Evolutionary conservation across 495 filamentous ascomycete species (phyloP).

Genomic region (Filosporella fistucella): DNA sequence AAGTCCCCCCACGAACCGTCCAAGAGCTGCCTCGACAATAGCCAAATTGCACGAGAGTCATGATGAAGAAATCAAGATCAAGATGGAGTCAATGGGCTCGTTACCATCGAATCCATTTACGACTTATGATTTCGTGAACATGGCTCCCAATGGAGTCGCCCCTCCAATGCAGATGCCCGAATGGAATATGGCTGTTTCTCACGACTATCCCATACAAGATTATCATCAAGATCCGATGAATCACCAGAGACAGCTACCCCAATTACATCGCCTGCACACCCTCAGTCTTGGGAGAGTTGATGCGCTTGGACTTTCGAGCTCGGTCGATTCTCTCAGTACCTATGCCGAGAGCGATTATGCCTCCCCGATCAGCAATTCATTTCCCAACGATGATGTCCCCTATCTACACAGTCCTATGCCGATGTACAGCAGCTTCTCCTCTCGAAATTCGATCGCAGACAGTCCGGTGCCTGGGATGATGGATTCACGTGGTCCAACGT

Average conservation of each 20-base stretch:
- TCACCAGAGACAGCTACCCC: slow-evolving; percentile 22
- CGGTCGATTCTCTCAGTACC: slow-evolving; percentile 43
- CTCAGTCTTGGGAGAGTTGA: slow-evolving; percentile 19
- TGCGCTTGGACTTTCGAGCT: slow-evolving; percentile 31
- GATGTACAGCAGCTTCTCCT: slow-evolving; percentile 45
- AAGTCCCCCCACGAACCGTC: slow-evolving; percentile 17
- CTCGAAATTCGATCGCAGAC: slow-evolving; percentile 39
- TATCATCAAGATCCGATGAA: slow-evolving; percentile 16
- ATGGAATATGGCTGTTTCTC: slow-evolving; percentile 20
- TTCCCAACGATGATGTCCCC: slow-evolving; percentile 42
- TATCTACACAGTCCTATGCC: slow-evolving; percentile 47
- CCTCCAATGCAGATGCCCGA: slow-evolving; percentile 18
- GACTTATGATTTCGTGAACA: slow-evolving; percentile 47
- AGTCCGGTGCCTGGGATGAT: slow-evolving; percentile 47
- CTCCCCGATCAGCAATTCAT: slow-evolving; percentile 46
- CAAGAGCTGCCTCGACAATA: slow-evolving; percentile 18
- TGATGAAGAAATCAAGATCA: slow-evolving; percentile 22
- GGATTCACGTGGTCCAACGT: slow-evolving; percentile 41
- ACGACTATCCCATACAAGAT: slow-evolving; percentile 19
- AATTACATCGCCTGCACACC: slow-evolving; percentile 22
- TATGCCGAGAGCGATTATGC: slow-evolving; percentile 46
- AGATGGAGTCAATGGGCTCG: slow-evolving; percentile 15
- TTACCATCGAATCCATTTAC: slow-evolving; percentile 25
- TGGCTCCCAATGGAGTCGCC: slow-evolving; percentile 32
- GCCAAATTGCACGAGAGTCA: slow-evolving; percentile 13